Evolutionary conservation across 2,329 filamentous ascomycete genomes (phyloP).

Genomic region (Cladophialophora psammophila): DNA sequence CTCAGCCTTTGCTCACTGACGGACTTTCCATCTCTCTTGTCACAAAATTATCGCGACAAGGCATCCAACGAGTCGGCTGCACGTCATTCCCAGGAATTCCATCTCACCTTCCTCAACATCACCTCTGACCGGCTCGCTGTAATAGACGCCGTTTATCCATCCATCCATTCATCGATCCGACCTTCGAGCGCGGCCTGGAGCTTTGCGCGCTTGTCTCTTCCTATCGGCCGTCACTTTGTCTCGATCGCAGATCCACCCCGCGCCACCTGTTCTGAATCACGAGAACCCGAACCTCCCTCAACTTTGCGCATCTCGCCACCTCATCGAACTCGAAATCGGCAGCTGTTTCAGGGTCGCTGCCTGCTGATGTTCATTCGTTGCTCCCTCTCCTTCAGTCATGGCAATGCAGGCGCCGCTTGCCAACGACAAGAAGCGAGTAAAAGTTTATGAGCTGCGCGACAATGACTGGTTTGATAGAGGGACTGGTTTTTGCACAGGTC

Average conservation of each 20-base stretch:
- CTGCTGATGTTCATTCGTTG: conserved; percentile 38
- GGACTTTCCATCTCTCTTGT: conserved; percentile 18
- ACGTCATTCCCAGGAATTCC: conserved; percentile 28
- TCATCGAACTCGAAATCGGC: conserved; percentile 19
- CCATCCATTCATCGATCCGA: not conserved
- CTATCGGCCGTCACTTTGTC: conserved; percentile 18
- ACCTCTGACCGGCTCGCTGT: not conserved
- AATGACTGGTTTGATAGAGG: conserved; percentile 99
- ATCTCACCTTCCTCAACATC: conserved; percentile 22
- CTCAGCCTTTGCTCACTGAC: conserved; percentile 10
- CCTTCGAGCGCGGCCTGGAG: conserved; percentile 17
- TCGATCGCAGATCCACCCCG: conserved; percentile 28
- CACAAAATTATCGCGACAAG: conserved; percentile 28
- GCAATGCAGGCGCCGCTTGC: conserved; percentile 57
- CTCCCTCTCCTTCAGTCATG: conserved; percentile 45
- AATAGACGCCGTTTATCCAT: conserved; percentile 3
- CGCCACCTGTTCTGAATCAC: conserved; percentile 36
- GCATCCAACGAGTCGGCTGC: conserved; percentile 16
- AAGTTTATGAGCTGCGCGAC: conserved; percentile 97
- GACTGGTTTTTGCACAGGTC: conserved; percentile 90
- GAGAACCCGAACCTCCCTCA: conserved; percentile 14
- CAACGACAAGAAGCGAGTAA: conserved; percentile 73
- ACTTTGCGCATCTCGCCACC: conserved; percentile 26
- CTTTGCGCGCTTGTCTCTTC: conserved; percentile 25
- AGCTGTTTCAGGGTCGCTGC: conserved; percentile 21